Evolutionary conservation across 2,329 filamentous ascomycete species (phyloP).

Genomic region (Penicillium brevicompactum): DNA sequence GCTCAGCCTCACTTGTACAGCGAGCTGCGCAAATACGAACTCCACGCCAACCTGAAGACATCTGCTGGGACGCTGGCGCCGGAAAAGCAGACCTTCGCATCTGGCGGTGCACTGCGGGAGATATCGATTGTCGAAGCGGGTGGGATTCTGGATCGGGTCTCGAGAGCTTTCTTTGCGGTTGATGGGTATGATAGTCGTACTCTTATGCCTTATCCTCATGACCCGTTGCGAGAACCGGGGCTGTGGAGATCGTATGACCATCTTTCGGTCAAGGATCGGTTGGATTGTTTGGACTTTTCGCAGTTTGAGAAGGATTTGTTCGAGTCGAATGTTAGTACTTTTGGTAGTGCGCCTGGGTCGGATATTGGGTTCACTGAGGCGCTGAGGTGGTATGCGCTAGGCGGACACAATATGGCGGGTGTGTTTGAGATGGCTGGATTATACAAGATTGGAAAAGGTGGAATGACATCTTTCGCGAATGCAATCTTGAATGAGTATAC

Average conservation of each 20-base stretch:
- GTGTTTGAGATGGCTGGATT: constrained; percentile 22
- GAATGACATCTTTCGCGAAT: constrained; percentile 22
- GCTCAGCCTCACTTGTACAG: constrained; percentile 31
- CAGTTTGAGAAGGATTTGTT: constrained; percentile 24
- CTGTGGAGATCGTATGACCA: constrained; percentile 33
- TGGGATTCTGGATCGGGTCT: constrained; percentile 10
- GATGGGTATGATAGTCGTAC: constrained; percentile 32
- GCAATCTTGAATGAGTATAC: constrained; percentile 13
- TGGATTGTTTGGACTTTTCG: constrained; percentile 22
- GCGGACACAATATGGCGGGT: constrained; percentile 25
- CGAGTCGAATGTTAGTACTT: constrained; percentile 21
- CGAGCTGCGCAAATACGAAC: constrained; percentile 31
- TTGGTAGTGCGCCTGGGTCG: constrained; percentile 10
- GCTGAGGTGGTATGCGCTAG: constrained; percentile 34
- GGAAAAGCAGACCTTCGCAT: background rate
- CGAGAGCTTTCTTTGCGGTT: constrained; percentile 32
- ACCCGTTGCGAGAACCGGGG: constrained; percentile 29
- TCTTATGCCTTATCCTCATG: constrained; percentile 42
- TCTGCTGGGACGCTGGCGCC: background rate
- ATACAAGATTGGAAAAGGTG: constrained; percentile 31
- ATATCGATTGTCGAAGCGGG: background rate
- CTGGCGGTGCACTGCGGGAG: background rate
- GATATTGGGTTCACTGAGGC: constrained; percentile 30
- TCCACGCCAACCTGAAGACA: background rate
- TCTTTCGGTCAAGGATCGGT: constrained; percentile 31